Percentiles rank a stretch among this genome's conserved stretches.
Evolutionary conservation across 192 early-diverging fungal genomes (phyloP).

Genomic region (Backusella tarrabulga): DNA sequence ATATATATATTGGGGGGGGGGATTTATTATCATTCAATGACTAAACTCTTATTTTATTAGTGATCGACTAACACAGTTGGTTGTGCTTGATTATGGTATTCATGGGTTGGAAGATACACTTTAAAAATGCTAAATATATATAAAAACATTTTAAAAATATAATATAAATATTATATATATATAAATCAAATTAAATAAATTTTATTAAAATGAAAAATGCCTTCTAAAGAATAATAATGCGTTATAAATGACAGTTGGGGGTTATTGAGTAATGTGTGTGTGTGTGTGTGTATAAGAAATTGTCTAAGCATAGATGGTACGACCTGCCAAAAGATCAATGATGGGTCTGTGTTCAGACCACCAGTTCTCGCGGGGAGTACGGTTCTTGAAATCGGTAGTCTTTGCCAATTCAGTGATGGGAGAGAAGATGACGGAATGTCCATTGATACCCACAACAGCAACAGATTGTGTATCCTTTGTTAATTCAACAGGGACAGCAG

Average conservation of each 20-base stretch:
- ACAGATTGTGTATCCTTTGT: constrained; percentile 58
- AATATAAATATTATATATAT: neutral
- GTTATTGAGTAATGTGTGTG: neutral
- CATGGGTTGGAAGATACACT: constrained; percentile 54
- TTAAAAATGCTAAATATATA: neutral
- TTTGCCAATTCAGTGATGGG: constrained; percentile 63
- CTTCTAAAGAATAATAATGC: neutral
- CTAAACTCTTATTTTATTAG: constrained; percentile 14
- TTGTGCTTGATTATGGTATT: constrained; percentile 78
- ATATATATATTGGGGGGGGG: too few relatives aligned
- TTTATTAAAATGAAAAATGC: constrained; percentile 8
- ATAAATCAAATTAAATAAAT: neutral
- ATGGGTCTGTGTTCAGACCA: constrained; percentile 51
- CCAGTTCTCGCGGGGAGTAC: constrained; percentile 67
- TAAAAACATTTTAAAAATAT: neutral
- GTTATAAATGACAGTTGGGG: neutral
- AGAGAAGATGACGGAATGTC: constrained; percentile 71
- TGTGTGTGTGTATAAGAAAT: neutral
- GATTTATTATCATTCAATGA: neutral
- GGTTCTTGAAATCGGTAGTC: constrained; percentile 80
- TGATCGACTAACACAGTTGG: constrained; percentile 65
- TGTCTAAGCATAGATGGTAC: neutral
- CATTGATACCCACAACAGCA: constrained; percentile 80
- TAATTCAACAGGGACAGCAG: constrained; percentile 58
- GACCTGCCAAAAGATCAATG: constrained; percentile 30